Evolutionary conservation across 306 rosid genomes (phyloP).

Genomic region (Spatholobus suberectus): DNA sequence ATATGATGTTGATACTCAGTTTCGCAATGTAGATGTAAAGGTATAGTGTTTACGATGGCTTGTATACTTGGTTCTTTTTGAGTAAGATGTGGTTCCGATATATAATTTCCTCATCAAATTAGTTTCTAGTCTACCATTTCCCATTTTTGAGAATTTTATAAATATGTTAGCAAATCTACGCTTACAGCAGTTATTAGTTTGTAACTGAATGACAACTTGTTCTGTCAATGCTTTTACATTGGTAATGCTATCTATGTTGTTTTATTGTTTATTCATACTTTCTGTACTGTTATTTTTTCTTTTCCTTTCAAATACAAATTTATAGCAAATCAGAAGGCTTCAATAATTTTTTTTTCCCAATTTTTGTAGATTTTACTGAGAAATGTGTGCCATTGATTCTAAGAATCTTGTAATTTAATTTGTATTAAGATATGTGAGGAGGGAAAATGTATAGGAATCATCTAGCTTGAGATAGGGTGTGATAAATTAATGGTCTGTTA

Average conservation of each 20-base stretch:
- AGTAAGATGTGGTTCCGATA: constrained; percentile 16
- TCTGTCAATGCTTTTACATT: background rate
- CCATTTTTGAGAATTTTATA: background rate
- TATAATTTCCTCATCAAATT: constrained; percentile 1
- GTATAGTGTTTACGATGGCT: constrained; percentile 45
- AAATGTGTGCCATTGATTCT: background rate
- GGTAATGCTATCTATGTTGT: background rate
- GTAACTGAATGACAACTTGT: constrained; percentile 1
- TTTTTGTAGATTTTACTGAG: background rate
- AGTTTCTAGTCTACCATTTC: constrained; percentile 1
- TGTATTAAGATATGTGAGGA: background rate
- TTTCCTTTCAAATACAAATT: constrained; percentile 10
- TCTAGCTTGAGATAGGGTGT: constrained; percentile 2
- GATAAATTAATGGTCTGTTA: background rate
- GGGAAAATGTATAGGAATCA: background rate
- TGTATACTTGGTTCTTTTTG: constrained; percentile 9
- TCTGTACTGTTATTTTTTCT: background rate
- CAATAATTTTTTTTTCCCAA: background rate
- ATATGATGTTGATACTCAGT: constrained; percentile 79
- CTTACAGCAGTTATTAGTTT: background rate
- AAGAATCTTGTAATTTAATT: background rate
- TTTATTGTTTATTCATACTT: background rate
- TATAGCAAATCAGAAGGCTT: background rate
- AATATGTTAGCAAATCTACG: constrained; percentile 10
- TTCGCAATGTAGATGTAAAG: constrained; percentile 73